Evolutionary conservation across 495 filamentous ascomycete genomes (phyloP).

Genomic region (Penicillium waksmanii): DNA sequence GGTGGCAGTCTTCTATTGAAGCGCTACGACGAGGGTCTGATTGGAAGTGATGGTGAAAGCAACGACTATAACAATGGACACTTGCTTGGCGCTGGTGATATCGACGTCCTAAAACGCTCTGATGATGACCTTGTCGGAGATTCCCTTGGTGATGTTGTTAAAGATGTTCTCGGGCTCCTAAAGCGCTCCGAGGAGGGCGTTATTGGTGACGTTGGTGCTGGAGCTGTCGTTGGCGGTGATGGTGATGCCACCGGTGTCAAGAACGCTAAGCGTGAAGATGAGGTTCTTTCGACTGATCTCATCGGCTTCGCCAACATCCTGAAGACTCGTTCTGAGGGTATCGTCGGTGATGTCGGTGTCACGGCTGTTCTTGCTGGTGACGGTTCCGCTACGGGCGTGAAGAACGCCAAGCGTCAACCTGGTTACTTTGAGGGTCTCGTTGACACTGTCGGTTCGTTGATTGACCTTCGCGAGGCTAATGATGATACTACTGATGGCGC

Average conservation of each 20-base stretch:
- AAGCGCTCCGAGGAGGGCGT: not conserved
- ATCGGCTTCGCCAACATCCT: not conserved
- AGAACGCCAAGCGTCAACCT: not conserved
- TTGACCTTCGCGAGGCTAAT: no score
- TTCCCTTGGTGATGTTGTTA: not conserved
- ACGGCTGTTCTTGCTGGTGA: no score
- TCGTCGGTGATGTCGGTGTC: not conserved
- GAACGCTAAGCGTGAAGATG: constrained; percentile 10
- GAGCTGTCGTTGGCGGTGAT: no score
- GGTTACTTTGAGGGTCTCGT: no score
- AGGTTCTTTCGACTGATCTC: not conserved
- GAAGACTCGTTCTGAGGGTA: not conserved
- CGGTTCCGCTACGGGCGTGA: not conserved
- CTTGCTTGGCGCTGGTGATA: not conserved
- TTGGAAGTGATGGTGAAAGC: not conserved
- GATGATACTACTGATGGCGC: no score
- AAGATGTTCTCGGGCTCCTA: no score
- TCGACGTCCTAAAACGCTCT: not conserved
- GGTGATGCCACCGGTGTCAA: constrained; percentile 6
- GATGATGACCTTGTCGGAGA: no score
- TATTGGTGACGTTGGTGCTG: no score
- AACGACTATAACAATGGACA: not conserved
- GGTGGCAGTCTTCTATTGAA: no score
- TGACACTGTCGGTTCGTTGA: no score
- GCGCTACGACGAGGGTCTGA: not conserved